Conservation (phyloP, 2,329 filamentous ascomycete genomes). For the Zymoseptoria pseudotritici region DNA sequence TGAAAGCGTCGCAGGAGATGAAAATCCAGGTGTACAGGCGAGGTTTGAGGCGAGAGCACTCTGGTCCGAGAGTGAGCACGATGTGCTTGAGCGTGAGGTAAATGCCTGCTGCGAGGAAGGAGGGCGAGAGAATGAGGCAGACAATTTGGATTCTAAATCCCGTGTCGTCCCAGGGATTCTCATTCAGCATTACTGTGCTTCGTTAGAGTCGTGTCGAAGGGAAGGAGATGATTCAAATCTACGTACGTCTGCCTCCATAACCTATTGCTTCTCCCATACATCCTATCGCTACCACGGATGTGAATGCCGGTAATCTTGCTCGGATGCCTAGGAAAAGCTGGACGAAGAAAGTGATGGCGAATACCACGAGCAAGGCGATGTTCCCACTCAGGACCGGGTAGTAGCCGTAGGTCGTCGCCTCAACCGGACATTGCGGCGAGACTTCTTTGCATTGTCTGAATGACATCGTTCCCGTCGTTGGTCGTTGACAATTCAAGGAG, state of each 20-base stretch:
- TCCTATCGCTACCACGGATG: slow-evolving; percentile 33
- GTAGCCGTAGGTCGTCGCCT: slow-evolving; percentile 35
- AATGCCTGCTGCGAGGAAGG: slow-evolving; percentile 40
- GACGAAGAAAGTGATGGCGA: slow-evolving; percentile 29
- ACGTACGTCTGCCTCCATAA: slow-evolving; percentile 32
- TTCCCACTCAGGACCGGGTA: slow-evolving; percentile 33
- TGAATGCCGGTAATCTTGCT: slow-evolving; percentile 35
- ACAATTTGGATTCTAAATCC: slow-evolving; percentile 39
- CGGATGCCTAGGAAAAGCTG: slow-evolving; percentile 30
- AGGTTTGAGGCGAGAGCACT: slow-evolving; percentile 36
- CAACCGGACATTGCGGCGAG: slow-evolving; percentile 29
- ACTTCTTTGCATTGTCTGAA: slow-evolving; percentile 21
- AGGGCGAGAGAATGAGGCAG: slow-evolving; percentile 37
- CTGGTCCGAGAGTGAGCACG: slow-evolving; percentile 36
- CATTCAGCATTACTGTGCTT: slow-evolving; percentile 30
- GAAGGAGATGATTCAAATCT: background rate
- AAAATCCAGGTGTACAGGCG: slow-evolving; percentile 45
- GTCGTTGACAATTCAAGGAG: background rate
- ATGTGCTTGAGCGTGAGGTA: slow-evolving; percentile 43
- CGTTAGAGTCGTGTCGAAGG: background rate
- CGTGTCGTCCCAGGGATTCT: slow-evolving; percentile 35
- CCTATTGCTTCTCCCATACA: slow-evolving; percentile 37
- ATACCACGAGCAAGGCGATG: slow-evolving; percentile 33
- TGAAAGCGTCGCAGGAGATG: slow-evolving; percentile 42
- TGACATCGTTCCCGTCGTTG: slow-evolving; percentile 5